Conservation (phyloP, 1,284 basidiomycete genomes). For the Ustilago crameri region DNA sequence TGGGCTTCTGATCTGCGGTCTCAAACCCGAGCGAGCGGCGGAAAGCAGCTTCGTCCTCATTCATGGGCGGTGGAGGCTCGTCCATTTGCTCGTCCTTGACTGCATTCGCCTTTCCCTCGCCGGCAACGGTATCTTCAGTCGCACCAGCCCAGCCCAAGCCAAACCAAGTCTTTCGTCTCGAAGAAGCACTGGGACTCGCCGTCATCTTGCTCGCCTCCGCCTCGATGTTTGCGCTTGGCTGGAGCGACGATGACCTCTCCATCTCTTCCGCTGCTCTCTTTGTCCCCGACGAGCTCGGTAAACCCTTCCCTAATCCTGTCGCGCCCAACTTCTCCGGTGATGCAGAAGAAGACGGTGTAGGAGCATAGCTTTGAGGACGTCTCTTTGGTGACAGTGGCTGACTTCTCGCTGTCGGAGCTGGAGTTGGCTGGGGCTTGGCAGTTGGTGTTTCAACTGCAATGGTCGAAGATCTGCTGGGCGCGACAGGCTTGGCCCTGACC, state of each 20-base stretch:
- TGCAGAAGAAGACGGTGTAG: conserved; percentile 23
- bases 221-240: conserved; percentile 9
- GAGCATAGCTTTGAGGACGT: conserved; percentile 33
- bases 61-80: conserved; percentile 45
- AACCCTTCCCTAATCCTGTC: conserved; percentile 18
- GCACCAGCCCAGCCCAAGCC: conserved; percentile 28
- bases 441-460: conserved; percentile 9
- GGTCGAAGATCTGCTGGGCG: conserved; percentile 10
- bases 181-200: conserved; percentile 13
- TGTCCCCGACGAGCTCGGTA: conserved; percentile 11
- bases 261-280: conserved; percentile 44
- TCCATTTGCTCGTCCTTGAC: conserved; percentile 11
- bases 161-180: conserved; percentile 44
- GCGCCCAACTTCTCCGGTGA: conserved; percentile 27
- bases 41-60: conserved; percentile 50
- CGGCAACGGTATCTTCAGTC: not conserved
- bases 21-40: conserved; percentile 36
- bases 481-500: conserved; percentile 15
- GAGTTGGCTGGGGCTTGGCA: not conserved
- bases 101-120: not conserved
- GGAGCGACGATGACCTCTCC: conserved; percentile 21
- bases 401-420: conserved; percentile 2
- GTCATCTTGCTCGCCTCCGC: not conserved
- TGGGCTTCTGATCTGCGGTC: conserved; percentile 6
- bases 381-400: conserved; percentile 20